phyloP scores from a whole-genome alignment of 192 early-diverging fungal species.

The Podila horticola region DNA sequence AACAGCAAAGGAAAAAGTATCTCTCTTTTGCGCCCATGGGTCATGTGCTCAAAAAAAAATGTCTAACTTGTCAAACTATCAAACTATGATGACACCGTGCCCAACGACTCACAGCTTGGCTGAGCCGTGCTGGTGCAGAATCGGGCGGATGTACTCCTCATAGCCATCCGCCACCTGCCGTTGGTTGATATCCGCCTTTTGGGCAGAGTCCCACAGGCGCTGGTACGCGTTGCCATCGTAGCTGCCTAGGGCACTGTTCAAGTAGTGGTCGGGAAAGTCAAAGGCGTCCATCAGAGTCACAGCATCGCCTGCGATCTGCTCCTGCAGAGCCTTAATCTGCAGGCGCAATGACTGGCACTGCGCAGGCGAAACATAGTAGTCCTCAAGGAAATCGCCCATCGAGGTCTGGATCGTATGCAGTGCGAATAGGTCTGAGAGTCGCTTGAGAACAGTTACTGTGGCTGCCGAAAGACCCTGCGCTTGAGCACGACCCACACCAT shows the following conservation, averaged over 20 bases:
- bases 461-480: slow-evolving; percentile 16
- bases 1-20: neutral
- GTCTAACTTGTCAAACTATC: neutral
- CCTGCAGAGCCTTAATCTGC: slow-evolving; percentile 59
- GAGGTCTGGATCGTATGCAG: slow-evolving; percentile 60
- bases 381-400: slow-evolving; percentile 57
- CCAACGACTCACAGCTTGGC: slow-evolving; percentile 21
- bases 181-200: slow-evolving; percentile 74
- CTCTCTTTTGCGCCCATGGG: neutral
- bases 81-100: neutral
- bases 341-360: slow-evolving; percentile 59
- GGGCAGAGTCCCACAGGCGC: slow-evolving; percentile 66
- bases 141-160: slow-evolving; percentile 51
- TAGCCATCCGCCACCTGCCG: slow-evolving; percentile 61
- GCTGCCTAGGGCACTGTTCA: slow-evolving; percentile 76
- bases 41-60: neutral
- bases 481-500: slow-evolving; percentile 43
- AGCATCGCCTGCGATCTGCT: slow-evolving; percentile 69
- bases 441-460: slow-evolving; percentile 42
- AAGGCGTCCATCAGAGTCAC: slow-evolving; percentile 82
- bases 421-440: slow-evolving; percentile 47
- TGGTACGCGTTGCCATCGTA: slow-evolving; percentile 80
- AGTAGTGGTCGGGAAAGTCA: slow-evolving; percentile 69
- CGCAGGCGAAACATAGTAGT: slow-evolving; percentile 52
- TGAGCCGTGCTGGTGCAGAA: slow-evolving; percentile 37